phyloP scores from a whole-genome alignment of 1,284 basidiomycete species.

The Leccinum glutinopallens region DNA sequence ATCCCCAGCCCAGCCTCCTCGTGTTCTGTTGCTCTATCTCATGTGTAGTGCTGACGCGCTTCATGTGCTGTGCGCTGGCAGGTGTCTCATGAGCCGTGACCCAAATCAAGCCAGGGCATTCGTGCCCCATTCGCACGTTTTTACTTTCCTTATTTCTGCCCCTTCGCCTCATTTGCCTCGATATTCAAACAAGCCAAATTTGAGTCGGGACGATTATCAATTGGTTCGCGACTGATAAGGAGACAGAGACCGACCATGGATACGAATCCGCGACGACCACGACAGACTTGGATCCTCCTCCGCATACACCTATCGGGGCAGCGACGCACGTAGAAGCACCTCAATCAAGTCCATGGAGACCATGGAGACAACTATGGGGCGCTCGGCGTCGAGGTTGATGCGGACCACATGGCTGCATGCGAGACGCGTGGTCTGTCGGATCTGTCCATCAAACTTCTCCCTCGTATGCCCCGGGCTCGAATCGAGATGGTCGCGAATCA shows the following conservation, averaged over 20 bases:
- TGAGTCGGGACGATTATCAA: conserved; percentile 12
- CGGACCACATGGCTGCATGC: conserved; percentile 5
- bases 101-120: conserved; percentile 13
- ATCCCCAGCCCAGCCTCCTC: not conserved
- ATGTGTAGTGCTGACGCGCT: conserved; percentile 17
- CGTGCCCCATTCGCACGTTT: conserved; percentile 11
- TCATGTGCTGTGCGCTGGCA: conserved; percentile 9
- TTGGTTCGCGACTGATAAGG: conserved; percentile 24
- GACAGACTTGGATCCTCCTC: conserved; percentile 33
- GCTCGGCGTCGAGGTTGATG: conserved; percentile 21
- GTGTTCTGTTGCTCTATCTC: conserved; percentile 8
- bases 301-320: conserved; percentile 31
- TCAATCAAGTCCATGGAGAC: conserved; percentile 19
- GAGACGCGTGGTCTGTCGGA: conserved; percentile 12
- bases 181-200: conserved; percentile 3
- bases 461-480: not conserved
- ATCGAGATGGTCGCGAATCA: conserved; percentile 12
- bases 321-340: conserved; percentile 9
- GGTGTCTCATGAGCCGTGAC: conserved; percentile 20
- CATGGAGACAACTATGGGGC: conserved; percentile 22
- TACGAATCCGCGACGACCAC: conserved; percentile 34
- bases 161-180: not conserved
- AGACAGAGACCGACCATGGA: conserved; percentile 29
- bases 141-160: not conserved
- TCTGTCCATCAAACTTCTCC: conserved; percentile 20